Evolutionary conservation across 2,329 filamentous ascomycete genomes (phyloP), one percentile per base, ranked within the genome.

Genomic region (Xylaria sp.): DNA sequence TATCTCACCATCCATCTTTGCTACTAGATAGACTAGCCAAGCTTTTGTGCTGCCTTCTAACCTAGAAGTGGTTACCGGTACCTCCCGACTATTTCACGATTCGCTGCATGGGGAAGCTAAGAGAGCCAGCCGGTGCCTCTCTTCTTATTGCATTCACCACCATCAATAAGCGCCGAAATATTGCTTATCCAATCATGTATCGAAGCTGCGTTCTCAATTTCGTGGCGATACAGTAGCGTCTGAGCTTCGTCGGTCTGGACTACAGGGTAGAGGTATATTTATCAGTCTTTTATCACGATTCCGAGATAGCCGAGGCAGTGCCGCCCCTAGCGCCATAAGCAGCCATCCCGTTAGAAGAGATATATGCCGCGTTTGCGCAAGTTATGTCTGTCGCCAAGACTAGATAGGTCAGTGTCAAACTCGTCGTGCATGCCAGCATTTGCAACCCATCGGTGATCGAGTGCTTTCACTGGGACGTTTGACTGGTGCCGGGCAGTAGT

Each of bases 261-360:
- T 66, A 49, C 54, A 54, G 63, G 46, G 53, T 56, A 63, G 48
- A 36, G 26, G n/a, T 23, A 49, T 56, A 40, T 40, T 40, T 40
- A 40, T 40, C 13, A 40, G 13, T 40, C 38, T 48, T 65, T 66
- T 48, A 69, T 40, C 33, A 26, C 33, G 44, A 59, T 53, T 53
- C 69, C 69, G 69, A 67, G 58, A 61, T 67, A 62, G 59, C 69
- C 69, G 69, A 54, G 49, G 54, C 56, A 13, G 40, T 51, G 63
- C 57, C 64, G 69, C 67, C 49, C 40, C 60, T 66, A 65, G 67
- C 69, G 69, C 61, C 46, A n/a, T 70, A 60, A 62, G 61, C 59
- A 65, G 59, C 53, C 49, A 49, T 69, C 49, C 56, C 56, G 42
- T 49, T 48, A 26, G 23, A 53, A 42, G 23, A 26, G 9, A 38